Evolutionary conservation across 495 filamentous ascomycete species (phyloP).

Genomic region (Penicillium dipodomyicola): DNA sequence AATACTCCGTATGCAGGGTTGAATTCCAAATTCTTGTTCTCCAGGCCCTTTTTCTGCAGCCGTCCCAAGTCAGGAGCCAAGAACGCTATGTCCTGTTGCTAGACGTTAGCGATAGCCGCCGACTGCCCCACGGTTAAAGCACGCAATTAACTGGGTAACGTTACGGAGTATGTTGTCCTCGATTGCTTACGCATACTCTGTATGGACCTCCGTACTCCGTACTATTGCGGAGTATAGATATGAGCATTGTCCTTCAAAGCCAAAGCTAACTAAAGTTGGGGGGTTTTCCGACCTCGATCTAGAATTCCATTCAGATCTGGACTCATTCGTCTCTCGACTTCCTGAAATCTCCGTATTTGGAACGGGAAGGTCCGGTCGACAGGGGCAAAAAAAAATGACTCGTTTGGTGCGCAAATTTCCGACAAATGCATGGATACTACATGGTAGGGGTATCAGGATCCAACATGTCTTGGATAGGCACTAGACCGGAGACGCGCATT

Average conservation of each 20-base stretch:
- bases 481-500: slow-evolving; percentile 9
- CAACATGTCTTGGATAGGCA: slow-evolving; percentile 4
- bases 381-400: not conserved
- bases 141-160: not conserved
- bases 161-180: not conserved
- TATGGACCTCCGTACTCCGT: not conserved
- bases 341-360: not conserved
- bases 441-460: not conserved
- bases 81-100: slow-evolving; percentile 15
- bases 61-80: not conserved
- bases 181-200: not conserved
- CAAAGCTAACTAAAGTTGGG: not conserved
- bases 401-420: slow-evolving; percentile 1
- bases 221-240: not conserved
- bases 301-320: not conserved
- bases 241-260: not conserved
- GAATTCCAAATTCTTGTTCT: slow-evolving; percentile 7
- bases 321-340: not conserved
- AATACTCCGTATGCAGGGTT: slow-evolving; percentile 8
- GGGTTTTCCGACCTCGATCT: slow-evolving; percentile 1
- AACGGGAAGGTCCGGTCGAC: slow-evolving; percentile 6
- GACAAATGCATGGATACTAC: not conserved
- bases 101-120: slow-evolving; percentile 32
- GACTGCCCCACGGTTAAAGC: slow-evolving; percentile 12
- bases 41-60: not conserved